These are phyloP conservation scores for Candida nitratophila DNA, from an alignment of 805 yeast genomes.

Conservation along the genomic window DNA sequence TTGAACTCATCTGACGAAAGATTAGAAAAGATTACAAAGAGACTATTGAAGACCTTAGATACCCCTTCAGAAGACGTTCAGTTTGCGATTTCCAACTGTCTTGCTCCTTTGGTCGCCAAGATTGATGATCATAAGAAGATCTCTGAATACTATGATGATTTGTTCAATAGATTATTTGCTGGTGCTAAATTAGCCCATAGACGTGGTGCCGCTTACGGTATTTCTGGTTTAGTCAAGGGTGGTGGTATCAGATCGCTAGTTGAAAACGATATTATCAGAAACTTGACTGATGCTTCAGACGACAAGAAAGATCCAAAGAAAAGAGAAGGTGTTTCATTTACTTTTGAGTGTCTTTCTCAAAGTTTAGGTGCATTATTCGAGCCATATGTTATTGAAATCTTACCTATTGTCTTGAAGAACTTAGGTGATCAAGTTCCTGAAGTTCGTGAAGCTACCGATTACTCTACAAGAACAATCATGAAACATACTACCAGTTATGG, in stretches of 20 bases:
- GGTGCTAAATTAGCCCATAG: constrained; percentile 46
- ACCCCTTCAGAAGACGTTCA: constrained; percentile 91
- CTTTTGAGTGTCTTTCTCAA: constrained; percentile 77
- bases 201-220: constrained; percentile 94
- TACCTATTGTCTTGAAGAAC: constrained; percentile 73
- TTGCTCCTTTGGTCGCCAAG: constrained; percentile 71
- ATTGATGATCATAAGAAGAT: constrained; percentile 37
- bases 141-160: constrained; percentile 45
- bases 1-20: constrained; percentile 61
- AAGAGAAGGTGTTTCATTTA: constrained; percentile 84
- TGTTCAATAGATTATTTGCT: constrained; percentile 54
- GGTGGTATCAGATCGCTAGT: constrained; percentile 74
- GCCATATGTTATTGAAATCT: constrained; percentile 85
- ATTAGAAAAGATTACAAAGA: constrained; percentile 54
- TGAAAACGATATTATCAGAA: constrained; percentile 69
- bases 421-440: constrained; percentile 82
- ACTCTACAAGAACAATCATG: constrained; percentile 86
- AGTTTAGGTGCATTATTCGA: constrained; percentile 75
- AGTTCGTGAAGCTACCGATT: constrained; percentile 84
- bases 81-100: constrained; percentile 75
- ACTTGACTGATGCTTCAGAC: constrained; percentile 75
- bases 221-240: constrained; percentile 91
- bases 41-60: constrained; percentile 66
- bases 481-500: constrained; percentile 87
- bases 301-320: constrained; percentile 67